These are phyloP conservation scores for Amoeboradix gromovi DNA, from an alignment of 371 early-diverging fungal species.

Conservation along the genomic window DNA sequence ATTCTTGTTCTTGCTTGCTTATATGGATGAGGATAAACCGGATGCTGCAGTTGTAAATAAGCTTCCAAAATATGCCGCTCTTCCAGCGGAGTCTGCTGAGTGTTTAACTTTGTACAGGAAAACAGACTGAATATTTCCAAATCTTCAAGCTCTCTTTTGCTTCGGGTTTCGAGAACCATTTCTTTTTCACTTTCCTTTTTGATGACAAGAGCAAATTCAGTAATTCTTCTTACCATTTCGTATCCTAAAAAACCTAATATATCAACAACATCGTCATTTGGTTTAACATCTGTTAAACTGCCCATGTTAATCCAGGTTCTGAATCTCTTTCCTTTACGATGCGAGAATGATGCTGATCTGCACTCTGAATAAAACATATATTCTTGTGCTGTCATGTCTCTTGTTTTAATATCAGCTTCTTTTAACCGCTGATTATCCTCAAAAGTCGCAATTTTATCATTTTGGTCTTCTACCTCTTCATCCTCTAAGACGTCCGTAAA, in stretches of 20 bases:
- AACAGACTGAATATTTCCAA: slow-evolving; percentile 26
- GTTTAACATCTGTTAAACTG: slow-evolving; percentile 33
- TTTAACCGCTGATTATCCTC: slow-evolving; percentile 3
- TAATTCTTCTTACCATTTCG: slow-evolving; percentile 76
- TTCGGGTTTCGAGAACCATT: slow-evolving; percentile 2
- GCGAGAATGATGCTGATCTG: slow-evolving; percentile 85
- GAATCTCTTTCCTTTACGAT: slow-evolving; percentile 71
- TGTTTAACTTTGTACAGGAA: slow-evolving; percentile 24
- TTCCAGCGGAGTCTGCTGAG: slow-evolving; percentile 43
- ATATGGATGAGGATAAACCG: neutral
- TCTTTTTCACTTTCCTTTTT: slow-evolving; percentile 19
- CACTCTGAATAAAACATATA: slow-evolving; percentile 94
- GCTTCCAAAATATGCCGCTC: slow-evolving; percentile 71
- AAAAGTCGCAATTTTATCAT: neutral
- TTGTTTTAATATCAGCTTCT: slow-evolving; percentile 67
- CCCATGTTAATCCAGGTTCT: slow-evolving; percentile 81
- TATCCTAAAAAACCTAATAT: slow-evolving; percentile 80
- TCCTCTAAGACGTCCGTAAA: neutral
- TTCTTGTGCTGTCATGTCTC: slow-evolving; percentile 85
- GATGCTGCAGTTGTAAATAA: slow-evolving; percentile 47
- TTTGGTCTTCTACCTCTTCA: neutral
- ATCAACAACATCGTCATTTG: slow-evolving; percentile 79
- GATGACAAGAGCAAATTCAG: slow-evolving; percentile 50
- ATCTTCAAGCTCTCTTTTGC: slow-evolving; percentile 3
- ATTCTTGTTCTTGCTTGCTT: neutral